These are phyloP conservation scores for Penicillium angulare DNA, from an alignment of 495 filamentous ascomycete species.

Conservation along the genomic window DNA sequence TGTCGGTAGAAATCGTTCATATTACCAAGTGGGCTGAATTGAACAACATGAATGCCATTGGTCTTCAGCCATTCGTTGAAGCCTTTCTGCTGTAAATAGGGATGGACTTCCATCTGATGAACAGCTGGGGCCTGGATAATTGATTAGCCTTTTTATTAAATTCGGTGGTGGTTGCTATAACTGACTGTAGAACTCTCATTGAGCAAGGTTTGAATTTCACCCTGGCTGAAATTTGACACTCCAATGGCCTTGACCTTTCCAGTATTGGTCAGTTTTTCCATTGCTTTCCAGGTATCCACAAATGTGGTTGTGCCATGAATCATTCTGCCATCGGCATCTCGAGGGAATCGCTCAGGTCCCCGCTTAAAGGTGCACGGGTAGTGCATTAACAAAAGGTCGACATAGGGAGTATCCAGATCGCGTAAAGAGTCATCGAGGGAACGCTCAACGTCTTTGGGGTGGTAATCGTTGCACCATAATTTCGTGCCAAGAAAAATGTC, in stretches of 20 bases:
- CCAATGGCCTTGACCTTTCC: slow-evolving; percentile 65
- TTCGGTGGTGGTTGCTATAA: slow-evolving; percentile 49
- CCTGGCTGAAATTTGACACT: slow-evolving; percentile 72
- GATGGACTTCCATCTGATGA: slow-evolving; percentile 63
- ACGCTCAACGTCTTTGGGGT: slow-evolving; percentile 54
- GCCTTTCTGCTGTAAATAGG: slow-evolving; percentile 56
- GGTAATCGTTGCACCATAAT: slow-evolving; percentile 65
- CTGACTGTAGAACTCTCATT: slow-evolving; percentile 61
- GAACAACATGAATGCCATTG: slow-evolving; percentile 57
- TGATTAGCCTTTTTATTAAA: slow-evolving; percentile 20
- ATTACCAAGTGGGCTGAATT: slow-evolving; percentile 67
- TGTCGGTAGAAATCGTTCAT: slow-evolving; percentile 60
- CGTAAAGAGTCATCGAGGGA: slow-evolving; percentile 58
- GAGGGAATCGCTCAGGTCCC: slow-evolving; percentile 33
- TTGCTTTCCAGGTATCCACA: slow-evolving; percentile 54
- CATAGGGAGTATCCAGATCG: slow-evolving; percentile 59
- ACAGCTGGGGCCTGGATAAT: slow-evolving; percentile 51
- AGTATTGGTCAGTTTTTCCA: slow-evolving; percentile 55
- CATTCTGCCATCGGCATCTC: slow-evolving; percentile 37
- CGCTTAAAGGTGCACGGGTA: slow-evolving; percentile 52
- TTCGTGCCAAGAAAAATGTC: slow-evolving; percentile 44
- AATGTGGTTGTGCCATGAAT: slow-evolving; percentile 24
- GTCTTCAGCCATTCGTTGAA: slow-evolving; percentile 52
- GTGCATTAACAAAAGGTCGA: slow-evolving; percentile 70
- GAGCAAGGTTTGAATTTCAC: slow-evolving; percentile 68